phyloP scores from a whole-genome alignment of 441 rosid genomes.

The Bocquillonia castaneifolia region DNA sequence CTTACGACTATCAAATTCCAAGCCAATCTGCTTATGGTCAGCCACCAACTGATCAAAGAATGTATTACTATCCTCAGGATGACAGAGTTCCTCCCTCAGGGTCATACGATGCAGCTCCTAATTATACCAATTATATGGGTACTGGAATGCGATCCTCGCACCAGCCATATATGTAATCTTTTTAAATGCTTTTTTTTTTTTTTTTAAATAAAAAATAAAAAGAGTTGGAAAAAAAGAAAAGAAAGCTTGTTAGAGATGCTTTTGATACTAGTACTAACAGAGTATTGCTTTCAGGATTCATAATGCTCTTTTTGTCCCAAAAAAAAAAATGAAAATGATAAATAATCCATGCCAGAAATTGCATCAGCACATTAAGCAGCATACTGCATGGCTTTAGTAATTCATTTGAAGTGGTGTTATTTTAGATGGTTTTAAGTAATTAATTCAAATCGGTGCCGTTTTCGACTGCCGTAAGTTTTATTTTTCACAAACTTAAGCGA shows the following conservation, averaged over 20 bases:
- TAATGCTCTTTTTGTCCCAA: slow-evolving; percentile 15
- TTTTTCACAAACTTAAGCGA: too few relatives aligned
- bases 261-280: not conserved
- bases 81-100: slow-evolving; percentile 26
- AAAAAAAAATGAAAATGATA: too few relatives aligned
- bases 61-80: slow-evolving; percentile 37
- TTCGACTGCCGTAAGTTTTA: too few relatives aligned
- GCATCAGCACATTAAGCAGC: too few relatives aligned
- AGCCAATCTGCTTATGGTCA: slow-evolving; percentile 36
- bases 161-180: slow-evolving; percentile 36
- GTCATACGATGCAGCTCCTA: slow-evolving; percentile 29
- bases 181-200: not conserved
- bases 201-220: slow-evolving; percentile 5
- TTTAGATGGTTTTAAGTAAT: too few relatives aligned
- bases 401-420: too few relatives aligned
- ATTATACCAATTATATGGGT: slow-evolving; percentile 28
- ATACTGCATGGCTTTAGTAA: too few relatives aligned
- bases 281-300: not conserved
- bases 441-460: too few relatives aligned
- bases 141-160: slow-evolving; percentile 36
- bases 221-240: not conserved
- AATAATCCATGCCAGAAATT: too few relatives aligned
- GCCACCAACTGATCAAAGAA: slow-evolving; percentile 41
- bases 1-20: slow-evolving; percentile 38
- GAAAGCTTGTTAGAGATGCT: slow-evolving; percentile 10